phyloP scores from a whole-genome alignment of 306 rosid genomes.

The Fragaria nilgerrensis region DNA sequence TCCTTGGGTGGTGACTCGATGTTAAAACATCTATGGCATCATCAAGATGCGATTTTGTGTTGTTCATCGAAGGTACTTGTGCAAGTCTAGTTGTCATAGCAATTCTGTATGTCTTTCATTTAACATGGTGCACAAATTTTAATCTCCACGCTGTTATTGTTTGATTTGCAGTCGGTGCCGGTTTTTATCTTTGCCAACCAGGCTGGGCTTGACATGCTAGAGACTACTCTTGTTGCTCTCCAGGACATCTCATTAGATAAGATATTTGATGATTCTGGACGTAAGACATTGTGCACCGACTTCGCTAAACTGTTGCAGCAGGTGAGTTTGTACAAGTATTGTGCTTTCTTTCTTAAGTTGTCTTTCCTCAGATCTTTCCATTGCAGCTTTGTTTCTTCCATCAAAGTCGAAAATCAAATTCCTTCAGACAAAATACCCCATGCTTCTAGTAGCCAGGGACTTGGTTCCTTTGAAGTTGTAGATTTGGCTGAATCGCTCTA shows the following conservation, averaged over 20 bases:
- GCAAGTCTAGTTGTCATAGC: not conserved
- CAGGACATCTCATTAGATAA: conserved; percentile 94
- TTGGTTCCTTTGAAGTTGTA: not conserved
- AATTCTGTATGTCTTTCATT: not conserved
- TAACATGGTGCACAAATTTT: not conserved
- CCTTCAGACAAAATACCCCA: not conserved
- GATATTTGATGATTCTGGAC: conserved; percentile 85
- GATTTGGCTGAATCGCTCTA: not conserved
- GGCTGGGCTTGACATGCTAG: conserved; percentile 96
- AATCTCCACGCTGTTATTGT: not conserved
- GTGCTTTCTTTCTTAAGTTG: not conserved
- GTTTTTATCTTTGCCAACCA: conserved; percentile 91
- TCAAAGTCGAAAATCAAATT: not conserved
- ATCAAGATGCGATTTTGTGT: conserved; percentile 87
- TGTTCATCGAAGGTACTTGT: conserved; percentile 70
- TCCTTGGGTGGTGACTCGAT: conserved; percentile 55
- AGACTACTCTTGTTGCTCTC: conserved; percentile 83
- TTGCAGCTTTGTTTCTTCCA: not conserved
- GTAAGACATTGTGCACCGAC: conserved; percentile 67
- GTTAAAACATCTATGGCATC: conserved; percentile 83
- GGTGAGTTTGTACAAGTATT: conserved; percentile 32
- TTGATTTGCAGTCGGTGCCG: conserved; percentile 57
- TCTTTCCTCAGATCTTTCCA: not conserved
- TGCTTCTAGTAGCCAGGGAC: not conserved
- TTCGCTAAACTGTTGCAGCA: conserved; percentile 89